Percentiles rank a stretch among this genome's conserved stretches.
Conservation (phyloP, 768 basidiomycete genomes). For the Boletus sp. region DNA sequence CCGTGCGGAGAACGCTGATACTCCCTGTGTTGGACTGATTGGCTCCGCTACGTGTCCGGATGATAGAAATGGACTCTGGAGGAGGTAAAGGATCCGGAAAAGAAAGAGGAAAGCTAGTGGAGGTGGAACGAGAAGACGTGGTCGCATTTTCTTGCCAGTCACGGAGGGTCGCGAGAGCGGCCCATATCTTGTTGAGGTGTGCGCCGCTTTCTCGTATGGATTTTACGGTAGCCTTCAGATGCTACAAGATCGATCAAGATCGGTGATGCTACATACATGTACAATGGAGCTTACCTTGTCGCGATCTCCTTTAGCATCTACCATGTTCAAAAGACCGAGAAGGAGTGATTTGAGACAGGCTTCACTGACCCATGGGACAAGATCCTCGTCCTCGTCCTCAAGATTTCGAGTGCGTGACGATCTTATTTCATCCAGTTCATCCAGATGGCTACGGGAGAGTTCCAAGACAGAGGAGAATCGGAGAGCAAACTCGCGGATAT, state of each 20-base stretch:
- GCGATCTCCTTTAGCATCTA: slow-evolving; percentile 43
- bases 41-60: slow-evolving; percentile 46
- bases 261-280: neutral
- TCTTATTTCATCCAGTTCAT: slow-evolving; percentile 60
- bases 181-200: slow-evolving; percentile 65
- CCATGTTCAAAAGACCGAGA: slow-evolving; percentile 55
- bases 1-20: slow-evolving; percentile 40
- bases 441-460: slow-evolving; percentile 47
- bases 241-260: slow-evolving; percentile 7
- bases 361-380: slow-evolving; percentile 62
- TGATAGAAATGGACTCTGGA: slow-evolving; percentile 38
- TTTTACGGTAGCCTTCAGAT: slow-evolving; percentile 39
- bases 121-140: slow-evolving; percentile 10
- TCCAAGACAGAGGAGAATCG: slow-evolving; percentile 58
- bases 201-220: slow-evolving; percentile 51
- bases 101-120: slow-evolving; percentile 22
- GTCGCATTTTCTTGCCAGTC: slow-evolving; percentile 26
- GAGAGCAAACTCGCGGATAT: slow-evolving; percentile 71
- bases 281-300: slow-evolving; percentile 23
- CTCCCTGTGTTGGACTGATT: slow-evolving; percentile 25
- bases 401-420: slow-evolving; percentile 30
- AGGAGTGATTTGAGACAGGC: slow-evolving; percentile 60
- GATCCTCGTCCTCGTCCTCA: slow-evolving; percentile 37
- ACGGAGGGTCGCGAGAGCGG: slow-evolving; percentile 47
- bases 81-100: slow-evolving; percentile 63